A percentile compares a stretch with the other conserved stretches of the same genome.
phyloP scores from a whole-genome alignment of 768 basidiomycete species.

The Sporobolomyces phaffii region DNA sequence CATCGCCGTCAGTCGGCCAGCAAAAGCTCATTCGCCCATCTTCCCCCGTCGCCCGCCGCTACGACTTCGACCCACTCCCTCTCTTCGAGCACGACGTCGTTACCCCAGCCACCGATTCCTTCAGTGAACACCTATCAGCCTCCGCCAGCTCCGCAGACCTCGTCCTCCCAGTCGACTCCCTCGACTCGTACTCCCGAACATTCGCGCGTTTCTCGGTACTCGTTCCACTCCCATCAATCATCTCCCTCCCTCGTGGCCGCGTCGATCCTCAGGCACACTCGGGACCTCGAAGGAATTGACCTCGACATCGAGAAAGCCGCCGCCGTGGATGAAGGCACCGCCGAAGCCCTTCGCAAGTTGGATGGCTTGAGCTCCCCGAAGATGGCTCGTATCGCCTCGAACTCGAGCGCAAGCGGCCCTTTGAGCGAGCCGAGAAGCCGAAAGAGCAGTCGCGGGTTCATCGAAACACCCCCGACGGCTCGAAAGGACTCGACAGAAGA shows the following conservation, averaged over 20 bases:
- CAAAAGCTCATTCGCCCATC: conserved; percentile 27
- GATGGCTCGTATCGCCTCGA: conserved; percentile 24
- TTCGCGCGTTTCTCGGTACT: conserved; percentile 20
- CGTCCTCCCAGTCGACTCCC: conserved; percentile 3
- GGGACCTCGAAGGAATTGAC: conserved; percentile 31
- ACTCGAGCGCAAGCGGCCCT: background rate
- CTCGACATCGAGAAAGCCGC: conserved; percentile 32
- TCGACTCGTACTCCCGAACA: conserved; percentile 19
- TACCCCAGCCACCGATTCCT: background rate
- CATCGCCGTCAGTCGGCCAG: conserved; percentile 22
- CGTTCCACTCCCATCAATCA: conserved; percentile 35
- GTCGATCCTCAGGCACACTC: conserved; percentile 31
- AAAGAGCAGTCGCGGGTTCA: conserved; percentile 4
- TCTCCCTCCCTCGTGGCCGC: conserved; percentile 36
- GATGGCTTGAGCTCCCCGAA: conserved; percentile 60
- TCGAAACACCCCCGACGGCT: background rate
- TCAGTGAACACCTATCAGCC: background rate
- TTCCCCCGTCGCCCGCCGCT: conserved; percentile 34
- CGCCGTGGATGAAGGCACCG: conserved; percentile 52
- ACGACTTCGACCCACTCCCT: conserved; percentile 1
- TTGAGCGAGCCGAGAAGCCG: conserved; percentile 10
- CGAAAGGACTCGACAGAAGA: conserved; percentile 14
- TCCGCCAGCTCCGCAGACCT: background rate
- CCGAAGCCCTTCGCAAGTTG: conserved; percentile 82
- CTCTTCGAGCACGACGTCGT: background rate